Conservation (phyloP, 306 rosid genomes). For the Purshia tridentata region DNA sequence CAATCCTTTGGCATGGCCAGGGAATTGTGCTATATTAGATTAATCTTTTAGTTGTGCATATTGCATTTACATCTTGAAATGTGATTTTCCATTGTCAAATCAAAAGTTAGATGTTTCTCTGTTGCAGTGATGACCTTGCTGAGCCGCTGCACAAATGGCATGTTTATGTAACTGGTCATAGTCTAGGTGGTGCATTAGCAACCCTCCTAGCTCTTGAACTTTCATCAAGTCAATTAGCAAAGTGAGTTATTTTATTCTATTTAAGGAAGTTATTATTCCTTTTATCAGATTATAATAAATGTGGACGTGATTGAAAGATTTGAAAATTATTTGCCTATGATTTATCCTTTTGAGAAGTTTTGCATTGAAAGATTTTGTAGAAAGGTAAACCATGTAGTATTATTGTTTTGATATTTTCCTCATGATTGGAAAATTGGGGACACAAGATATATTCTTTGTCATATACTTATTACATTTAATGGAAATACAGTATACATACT, state of each 20-base stretch:
- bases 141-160: conserved; percentile 74
- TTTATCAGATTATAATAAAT: not conserved
- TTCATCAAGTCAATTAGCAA: conserved; percentile 76
- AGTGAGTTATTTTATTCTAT: conserved; percentile 52
- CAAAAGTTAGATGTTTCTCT: conserved; percentile 16
- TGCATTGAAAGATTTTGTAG: too few species aligned
- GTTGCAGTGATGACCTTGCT: conserved; percentile 62
- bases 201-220: conserved; percentile 96
- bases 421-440: too few species aligned
- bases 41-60: not conserved
- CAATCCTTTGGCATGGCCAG: not conserved
- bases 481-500: too few species aligned
- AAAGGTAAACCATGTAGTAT: too few species aligned
- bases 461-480: too few species aligned
- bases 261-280: conserved; percentile 12
- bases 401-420: too few species aligned
- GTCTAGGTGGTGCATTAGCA: conserved; percentile 96
- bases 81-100: conserved; percentile 14
- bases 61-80: conserved; percentile 7
- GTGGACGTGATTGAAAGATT: not conserved
- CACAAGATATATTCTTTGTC: too few species aligned
- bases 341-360: too few species aligned
- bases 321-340: too few species aligned
- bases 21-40: not conserved
- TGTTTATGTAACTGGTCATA: conserved; percentile 88